phyloP scores from a whole-genome alignment of 805 yeast species.

The Yarrowia sp. region DNA sequence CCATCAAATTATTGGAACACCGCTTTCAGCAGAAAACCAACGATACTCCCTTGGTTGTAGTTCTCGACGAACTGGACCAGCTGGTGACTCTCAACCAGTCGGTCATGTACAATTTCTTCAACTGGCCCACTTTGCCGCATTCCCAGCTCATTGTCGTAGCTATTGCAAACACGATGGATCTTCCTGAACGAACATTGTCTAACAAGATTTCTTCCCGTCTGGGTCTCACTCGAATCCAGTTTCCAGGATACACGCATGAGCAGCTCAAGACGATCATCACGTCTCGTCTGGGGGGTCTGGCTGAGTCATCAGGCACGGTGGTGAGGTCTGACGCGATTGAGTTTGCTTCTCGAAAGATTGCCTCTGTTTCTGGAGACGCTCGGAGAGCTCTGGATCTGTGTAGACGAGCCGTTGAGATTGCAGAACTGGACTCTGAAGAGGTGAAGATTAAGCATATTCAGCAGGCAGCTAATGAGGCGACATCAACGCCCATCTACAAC shows the following conservation, averaged over 20 bases:
- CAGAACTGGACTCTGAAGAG: slow-evolving; percentile 62
- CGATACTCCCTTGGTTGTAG: slow-evolving; percentile 68
- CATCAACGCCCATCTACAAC: slow-evolving; percentile 71
- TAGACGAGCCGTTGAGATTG: slow-evolving; percentile 86
- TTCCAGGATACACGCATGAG: slow-evolving; percentile 83
- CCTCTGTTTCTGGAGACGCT: slow-evolving; percentile 97
- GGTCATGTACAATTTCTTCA: slow-evolving; percentile 93
- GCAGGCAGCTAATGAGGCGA: slow-evolving; percentile 79
- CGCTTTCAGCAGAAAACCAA: slow-evolving; percentile 57
- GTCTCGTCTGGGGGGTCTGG: slow-evolving; percentile 60
- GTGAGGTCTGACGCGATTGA: slow-evolving; percentile 75
- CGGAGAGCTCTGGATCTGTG: slow-evolving; percentile 89
- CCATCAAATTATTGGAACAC: slow-evolving; percentile 73
- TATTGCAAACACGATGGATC: slow-evolving; percentile 96
- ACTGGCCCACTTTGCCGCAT: slow-evolving; percentile 89
- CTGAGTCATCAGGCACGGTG: slow-evolving; percentile 52
- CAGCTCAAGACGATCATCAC: slow-evolving; percentile 79
- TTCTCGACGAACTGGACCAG: slow-evolving; percentile 94
- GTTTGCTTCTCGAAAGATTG: slow-evolving; percentile 91
- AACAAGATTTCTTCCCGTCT: slow-evolving; percentile 90
- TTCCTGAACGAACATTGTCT: slow-evolving; percentile 86
- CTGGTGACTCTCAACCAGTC: slow-evolving; percentile 80
- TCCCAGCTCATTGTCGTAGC: slow-evolving; percentile 89
- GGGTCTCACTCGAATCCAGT: slow-evolving; percentile 85
- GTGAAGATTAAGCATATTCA: slow-evolving; percentile 79